Evolutionary conservation across 768 basidiomycete genomes (phyloP).

Genomic region (Lanmaoa pseudosensibilis): DNA sequence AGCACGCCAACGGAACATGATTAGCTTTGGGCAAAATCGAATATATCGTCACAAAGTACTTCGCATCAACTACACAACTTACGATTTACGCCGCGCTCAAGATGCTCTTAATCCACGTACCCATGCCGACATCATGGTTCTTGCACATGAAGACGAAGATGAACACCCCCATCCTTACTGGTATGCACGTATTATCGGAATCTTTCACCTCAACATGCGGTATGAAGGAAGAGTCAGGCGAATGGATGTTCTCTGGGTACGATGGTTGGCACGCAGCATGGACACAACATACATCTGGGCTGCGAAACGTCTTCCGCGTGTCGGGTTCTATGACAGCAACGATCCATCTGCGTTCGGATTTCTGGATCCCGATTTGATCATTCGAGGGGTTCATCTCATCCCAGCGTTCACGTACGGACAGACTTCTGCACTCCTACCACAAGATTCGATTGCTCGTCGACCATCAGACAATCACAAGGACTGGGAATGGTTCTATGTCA

Average conservation of each 20-base stretch:
- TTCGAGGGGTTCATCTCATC: not conserved
- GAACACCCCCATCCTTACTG: constrained; percentile 38
- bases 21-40: constrained; percentile 17
- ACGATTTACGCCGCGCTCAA: constrained; percentile 30
- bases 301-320: not conserved
- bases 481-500: constrained; percentile 4
- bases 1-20: constrained; percentile 10
- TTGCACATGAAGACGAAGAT: constrained; percentile 22
- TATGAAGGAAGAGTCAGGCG: too few species aligned
- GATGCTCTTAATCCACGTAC: constrained; percentile 42
- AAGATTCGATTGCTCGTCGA: not conserved
- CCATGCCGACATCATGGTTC: constrained; percentile 40
- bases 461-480: not conserved
- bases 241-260: too few species aligned
- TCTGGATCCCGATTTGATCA: not conserved
- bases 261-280: not conserved
- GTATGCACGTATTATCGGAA: too few species aligned
- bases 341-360: not conserved
- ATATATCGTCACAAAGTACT: constrained; percentile 30
- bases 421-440: not conserved
- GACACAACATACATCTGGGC: not conserved
- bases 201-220: too few species aligned
- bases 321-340: not conserved
- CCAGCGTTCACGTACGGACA: not conserved
- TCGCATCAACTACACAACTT: constrained; percentile 32